phyloP scores from a whole-genome alignment of 2,329 filamentous ascomycete species.

The Monilinia laxa region DNA sequence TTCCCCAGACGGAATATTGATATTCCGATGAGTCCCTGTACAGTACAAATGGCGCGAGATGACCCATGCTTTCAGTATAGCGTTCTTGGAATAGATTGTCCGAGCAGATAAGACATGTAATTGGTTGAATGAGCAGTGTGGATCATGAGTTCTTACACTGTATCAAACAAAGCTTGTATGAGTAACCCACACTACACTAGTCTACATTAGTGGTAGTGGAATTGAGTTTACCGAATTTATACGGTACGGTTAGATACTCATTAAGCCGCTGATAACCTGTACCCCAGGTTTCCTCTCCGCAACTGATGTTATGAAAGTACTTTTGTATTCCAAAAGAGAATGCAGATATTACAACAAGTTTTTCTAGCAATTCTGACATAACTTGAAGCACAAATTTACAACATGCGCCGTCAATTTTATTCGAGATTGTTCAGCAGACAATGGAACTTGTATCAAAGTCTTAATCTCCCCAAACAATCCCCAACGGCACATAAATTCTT shows the following conservation, averaged over 20 bases:
- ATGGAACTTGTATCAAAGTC: conserved; percentile 48
- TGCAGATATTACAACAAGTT: background rate
- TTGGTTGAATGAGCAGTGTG: too few species aligned
- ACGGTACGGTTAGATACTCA: too few species aligned
- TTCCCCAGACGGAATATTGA: conserved; percentile 13
- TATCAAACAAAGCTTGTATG: too few species aligned
- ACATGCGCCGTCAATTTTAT: conserved; percentile 57
- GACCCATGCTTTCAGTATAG: too few species aligned
- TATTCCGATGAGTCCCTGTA: background rate
- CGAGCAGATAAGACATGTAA: too few species aligned
- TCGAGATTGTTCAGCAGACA: conserved; percentile 52
- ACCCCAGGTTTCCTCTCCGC: conserved; percentile 24
- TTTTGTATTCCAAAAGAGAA: conserved; percentile 8
- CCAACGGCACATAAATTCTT: conserved; percentile 30
- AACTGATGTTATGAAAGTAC: conserved; percentile 7
- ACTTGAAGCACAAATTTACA: background rate
- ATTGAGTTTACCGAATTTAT: too few species aligned
- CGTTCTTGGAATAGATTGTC: too few species aligned
- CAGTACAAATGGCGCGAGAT: background rate
- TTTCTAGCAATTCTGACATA: background rate
- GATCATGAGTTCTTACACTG: too few species aligned
- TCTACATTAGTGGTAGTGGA: too few species aligned
- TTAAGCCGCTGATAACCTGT: conserved; percentile 29
- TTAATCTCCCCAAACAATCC: conserved; percentile 30
- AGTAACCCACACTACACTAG: too few species aligned